Conservation (phyloP, 176 grass and related monocot genomes). For the Carex pumila region DNA sequence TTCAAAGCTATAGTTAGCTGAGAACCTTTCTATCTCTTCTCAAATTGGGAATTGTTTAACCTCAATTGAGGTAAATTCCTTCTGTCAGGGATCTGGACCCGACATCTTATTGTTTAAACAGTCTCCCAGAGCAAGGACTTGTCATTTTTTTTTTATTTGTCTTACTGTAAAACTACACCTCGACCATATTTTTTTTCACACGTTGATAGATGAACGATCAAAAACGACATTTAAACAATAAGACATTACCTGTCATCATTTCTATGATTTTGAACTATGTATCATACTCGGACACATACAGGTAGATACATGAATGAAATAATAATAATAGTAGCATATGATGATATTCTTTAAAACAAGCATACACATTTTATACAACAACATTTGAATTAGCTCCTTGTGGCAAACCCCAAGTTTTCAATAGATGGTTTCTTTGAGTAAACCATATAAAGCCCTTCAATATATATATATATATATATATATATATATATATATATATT, state of each 20-base stretch:
- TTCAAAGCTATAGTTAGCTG: too few species aligned
- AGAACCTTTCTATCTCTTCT: too few species aligned
- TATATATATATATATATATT: too few species aligned
- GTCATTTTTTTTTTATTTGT: background rate
- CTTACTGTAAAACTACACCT: too few species aligned
- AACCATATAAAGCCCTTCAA: background rate
- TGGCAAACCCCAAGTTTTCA: background rate
- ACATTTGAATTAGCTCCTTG: background rate
- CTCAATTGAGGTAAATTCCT: too few species aligned
- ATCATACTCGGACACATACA: slow-evolving; percentile 7
- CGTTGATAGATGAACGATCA: too few species aligned
- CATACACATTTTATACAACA: slow-evolving; percentile 24
- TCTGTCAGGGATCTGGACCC: too few species aligned
- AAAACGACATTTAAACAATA: background rate
- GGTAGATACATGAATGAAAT: slow-evolving; percentile 22
- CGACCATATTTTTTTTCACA: background rate
- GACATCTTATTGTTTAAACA: too few species aligned
- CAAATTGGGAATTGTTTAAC: too few species aligned
- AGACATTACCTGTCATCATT: background rate
- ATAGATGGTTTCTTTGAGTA: background rate
- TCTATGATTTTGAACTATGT: background rate
- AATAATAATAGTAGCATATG: slow-evolving; percentile 1
- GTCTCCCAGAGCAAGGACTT: too few species aligned
- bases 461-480: too few species aligned
- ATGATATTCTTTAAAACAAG: slow-evolving; percentile 7